Percentiles rank a stretch among this genome's conserved stretches.
These are phyloP conservation scores for Cudoniella acicularis DNA, from an alignment of 495 filamentous ascomycete genomes.

Conservation along the genomic window DNA sequence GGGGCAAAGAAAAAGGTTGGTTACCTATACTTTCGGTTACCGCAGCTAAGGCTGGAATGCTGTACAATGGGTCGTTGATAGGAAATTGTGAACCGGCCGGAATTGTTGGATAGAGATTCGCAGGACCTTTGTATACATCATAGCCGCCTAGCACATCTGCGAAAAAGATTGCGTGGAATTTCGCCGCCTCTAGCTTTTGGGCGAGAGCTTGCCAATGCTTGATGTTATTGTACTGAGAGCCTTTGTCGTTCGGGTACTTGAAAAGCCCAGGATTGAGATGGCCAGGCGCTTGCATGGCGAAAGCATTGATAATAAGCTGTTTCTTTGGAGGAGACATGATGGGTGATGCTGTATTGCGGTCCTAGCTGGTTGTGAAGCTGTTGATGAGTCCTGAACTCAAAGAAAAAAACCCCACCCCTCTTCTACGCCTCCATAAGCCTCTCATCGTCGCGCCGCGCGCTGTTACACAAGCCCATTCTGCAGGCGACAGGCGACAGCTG, in stretches of 20 bases:
- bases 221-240: slow-evolving; percentile 45
- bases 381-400: background rate
- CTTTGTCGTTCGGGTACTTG: slow-evolving; percentile 52
- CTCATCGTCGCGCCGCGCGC: too few relatives aligned
- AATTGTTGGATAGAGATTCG: slow-evolving; percentile 50
- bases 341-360: too few relatives aligned
- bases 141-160: slow-evolving; percentile 56
- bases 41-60: slow-evolving; percentile 16
- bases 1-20: too few relatives aligned
- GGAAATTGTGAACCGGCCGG: slow-evolving; percentile 56
- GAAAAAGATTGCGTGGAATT: slow-evolving; percentile 61
- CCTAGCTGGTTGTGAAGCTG: background rate
- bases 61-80: slow-evolving; percentile 37
- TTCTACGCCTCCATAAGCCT: background rate
- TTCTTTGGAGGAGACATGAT: slow-evolving; percentile 34
- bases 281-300: slow-evolving; percentile 42
- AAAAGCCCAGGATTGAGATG: slow-evolving; percentile 63
- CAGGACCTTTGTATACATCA: slow-evolving; percentile 57
- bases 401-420: background rate
- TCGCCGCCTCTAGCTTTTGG: slow-evolving; percentile 52
- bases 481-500: background rate
- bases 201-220: slow-evolving; percentile 56
- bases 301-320: slow-evolving; percentile 56
- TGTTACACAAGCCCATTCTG: background rate
- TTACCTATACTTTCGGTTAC: slow-evolving; percentile 17